Conservation (phyloP, 2,329 filamentous ascomycete genomes). For the Apiospora phragmitis region DNA sequence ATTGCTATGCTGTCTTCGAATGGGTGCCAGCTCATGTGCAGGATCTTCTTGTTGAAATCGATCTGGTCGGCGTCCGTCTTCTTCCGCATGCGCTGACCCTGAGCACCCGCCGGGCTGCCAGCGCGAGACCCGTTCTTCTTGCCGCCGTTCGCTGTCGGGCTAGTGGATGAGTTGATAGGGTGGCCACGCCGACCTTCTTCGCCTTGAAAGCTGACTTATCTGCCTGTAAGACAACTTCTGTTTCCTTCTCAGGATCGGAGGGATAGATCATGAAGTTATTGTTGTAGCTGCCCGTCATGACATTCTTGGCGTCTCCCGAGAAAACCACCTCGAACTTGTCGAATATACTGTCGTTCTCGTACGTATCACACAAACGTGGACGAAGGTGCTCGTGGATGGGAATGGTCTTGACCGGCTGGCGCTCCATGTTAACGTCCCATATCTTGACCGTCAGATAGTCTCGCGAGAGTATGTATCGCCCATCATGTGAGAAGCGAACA, state of each 20-base stretch:
- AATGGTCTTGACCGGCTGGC: slow-evolving; percentile 96
- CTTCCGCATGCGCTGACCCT: slow-evolving; percentile 94
- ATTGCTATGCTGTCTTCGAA: slow-evolving; percentile 99
- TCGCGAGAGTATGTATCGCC: slow-evolving; percentile 93
- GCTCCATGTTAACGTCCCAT: slow-evolving; percentile 99
- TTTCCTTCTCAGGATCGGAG: slow-evolving; percentile 92
- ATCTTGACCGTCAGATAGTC: slow-evolving; percentile 99
- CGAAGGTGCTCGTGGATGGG: slow-evolving; percentile 97
- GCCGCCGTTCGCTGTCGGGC: slow-evolving; percentile 69
- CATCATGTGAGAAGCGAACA: slow-evolving; percentile 94
- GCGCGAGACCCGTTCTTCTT: slow-evolving; percentile 91
- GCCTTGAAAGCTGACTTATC: slow-evolving; percentile 99
- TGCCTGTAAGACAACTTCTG: slow-evolving; percentile 94
- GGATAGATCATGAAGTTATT: slow-evolving; percentile 99
- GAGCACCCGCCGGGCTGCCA: slow-evolving; percentile 79
- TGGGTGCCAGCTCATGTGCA: slow-evolving; percentile 99
- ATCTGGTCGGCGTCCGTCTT: slow-evolving; percentile 99
- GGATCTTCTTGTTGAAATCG: slow-evolving; percentile 99
- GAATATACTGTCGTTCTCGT: slow-evolving; percentile 99
- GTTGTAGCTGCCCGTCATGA: slow-evolving; percentile 99
- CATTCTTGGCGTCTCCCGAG: slow-evolving; percentile 96
- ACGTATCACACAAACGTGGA: slow-evolving; percentile 93
- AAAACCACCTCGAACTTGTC: slow-evolving; percentile 99
- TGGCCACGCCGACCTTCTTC: slow-evolving; percentile 98
- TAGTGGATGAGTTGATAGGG: slow-evolving; percentile 87